These are phyloP conservation scores for Xylaria sp. DNA, from an alignment of 2,329 filamentous ascomycete species.

Conservation along the genomic window DNA sequence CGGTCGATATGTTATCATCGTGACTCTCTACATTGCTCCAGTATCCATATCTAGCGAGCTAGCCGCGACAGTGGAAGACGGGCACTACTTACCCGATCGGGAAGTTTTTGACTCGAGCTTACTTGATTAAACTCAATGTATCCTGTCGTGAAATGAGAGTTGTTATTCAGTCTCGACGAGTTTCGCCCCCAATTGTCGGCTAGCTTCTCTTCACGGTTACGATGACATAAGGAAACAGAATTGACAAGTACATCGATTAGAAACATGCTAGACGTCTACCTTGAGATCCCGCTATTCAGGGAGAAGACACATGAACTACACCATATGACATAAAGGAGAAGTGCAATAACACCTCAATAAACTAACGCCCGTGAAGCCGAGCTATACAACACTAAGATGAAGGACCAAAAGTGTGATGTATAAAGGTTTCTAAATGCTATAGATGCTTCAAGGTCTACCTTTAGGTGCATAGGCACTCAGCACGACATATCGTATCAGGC, in stretches of 20 bases:
- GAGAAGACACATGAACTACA: not conserved
- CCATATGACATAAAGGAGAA: not conserved
- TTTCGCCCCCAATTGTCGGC: not conserved
- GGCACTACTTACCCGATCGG: not conserved
- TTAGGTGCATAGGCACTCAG: not conserved
- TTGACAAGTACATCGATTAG: not conserved
- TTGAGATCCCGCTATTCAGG: not conserved
- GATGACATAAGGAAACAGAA: not conserved
- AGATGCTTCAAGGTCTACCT: not conserved
- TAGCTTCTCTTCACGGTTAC: too few relatives aligned
- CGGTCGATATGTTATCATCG: constrained; percentile 43
- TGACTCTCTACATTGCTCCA: not conserved
- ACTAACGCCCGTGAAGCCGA: not conserved
- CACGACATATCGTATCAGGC: not conserved
- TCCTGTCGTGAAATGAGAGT: not conserved
- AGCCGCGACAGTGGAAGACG: too few relatives aligned
- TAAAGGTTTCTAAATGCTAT: not conserved
- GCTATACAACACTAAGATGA: not conserved
- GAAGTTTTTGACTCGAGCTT: not conserved
- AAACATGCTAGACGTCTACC: not conserved
- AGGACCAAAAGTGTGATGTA: not conserved
- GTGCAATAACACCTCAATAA: too few relatives aligned
- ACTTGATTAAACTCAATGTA: not conserved
- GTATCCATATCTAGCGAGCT: not conserved
- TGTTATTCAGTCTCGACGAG: not conserved